These are phyloP conservation scores for Sphaerostilbella broomeana DNA, from an alignment of 2,329 filamentous ascomycete species.

Conservation along the genomic window DNA sequence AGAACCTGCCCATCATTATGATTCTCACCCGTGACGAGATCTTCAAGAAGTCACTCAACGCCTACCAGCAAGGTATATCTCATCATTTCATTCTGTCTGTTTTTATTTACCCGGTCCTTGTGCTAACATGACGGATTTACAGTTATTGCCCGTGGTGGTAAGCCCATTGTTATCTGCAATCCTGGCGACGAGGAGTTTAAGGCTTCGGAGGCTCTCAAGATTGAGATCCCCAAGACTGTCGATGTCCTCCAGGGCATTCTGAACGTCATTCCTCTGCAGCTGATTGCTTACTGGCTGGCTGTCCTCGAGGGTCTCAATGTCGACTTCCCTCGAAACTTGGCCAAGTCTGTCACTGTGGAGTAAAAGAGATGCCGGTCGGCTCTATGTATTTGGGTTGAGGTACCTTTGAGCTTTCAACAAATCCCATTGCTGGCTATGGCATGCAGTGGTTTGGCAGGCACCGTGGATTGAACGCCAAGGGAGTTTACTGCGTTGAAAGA, in stretches of 20 bases:
- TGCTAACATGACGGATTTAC: slow-evolving; percentile 18
- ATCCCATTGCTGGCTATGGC: too few relatives aligned
- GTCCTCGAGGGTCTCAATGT: slow-evolving; percentile 95
- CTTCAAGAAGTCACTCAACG: slow-evolving; percentile 98
- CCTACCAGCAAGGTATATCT: slow-evolving; percentile 84
- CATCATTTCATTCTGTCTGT: background rate
- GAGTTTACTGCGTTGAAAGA: too few relatives aligned
- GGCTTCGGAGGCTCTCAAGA: slow-evolving; percentile 83
- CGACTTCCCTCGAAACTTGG: slow-evolving; percentile 96
- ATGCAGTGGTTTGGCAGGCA: too few relatives aligned
- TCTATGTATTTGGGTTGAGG: slow-evolving; percentile 1
- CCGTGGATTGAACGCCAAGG: too few relatives aligned
- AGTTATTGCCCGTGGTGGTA: slow-evolving; percentile 93
- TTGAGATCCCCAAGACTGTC: slow-evolving; percentile 93
- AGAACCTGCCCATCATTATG: slow-evolving; percentile 99
- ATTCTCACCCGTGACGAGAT: slow-evolving; percentile 93
- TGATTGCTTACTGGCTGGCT: slow-evolving; percentile 98
- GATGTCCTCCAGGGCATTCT: slow-evolving; percentile 93
- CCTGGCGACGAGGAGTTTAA: slow-evolving; percentile 82
- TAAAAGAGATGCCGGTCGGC: slow-evolving; percentile 42
- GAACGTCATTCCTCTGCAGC: slow-evolving; percentile 94
- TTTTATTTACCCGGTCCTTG: background rate
- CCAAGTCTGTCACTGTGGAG: slow-evolving; percentile 98
- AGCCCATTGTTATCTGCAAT: slow-evolving; percentile 99
- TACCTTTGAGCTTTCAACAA: too few relatives aligned